Evolutionary conservation across 352 stramenopile species (phyloP).

Genomic region (Thraustochytrium striatum): DNA sequence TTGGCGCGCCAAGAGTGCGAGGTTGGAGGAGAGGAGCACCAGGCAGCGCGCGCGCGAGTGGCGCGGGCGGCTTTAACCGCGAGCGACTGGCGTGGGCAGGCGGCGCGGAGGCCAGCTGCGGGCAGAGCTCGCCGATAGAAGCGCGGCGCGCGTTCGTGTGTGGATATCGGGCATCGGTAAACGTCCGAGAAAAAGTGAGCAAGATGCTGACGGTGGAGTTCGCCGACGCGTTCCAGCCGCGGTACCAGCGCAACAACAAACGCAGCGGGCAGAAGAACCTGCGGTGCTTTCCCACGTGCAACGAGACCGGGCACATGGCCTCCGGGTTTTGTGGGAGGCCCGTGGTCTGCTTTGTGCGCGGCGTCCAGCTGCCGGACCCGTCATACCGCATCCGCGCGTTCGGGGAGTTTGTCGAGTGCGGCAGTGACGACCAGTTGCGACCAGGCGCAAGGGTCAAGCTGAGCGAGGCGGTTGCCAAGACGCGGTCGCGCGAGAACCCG

Average conservation of each 20-base stretch:
- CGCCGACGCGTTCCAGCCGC: slow-evolving; percentile 61
- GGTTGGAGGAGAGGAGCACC: too few species aligned
- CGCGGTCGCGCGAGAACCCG: background rate
- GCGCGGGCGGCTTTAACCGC: too few species aligned
- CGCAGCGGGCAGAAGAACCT: slow-evolving; percentile 42
- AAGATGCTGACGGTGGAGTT: too few species aligned
- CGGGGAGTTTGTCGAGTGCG: slow-evolving; percentile 26
- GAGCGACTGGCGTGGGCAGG: too few species aligned
- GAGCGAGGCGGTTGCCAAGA: background rate
- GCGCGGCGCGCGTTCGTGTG: too few species aligned
- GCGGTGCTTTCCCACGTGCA: slow-evolving; percentile 32
- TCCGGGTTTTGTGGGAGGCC: slow-evolving; percentile 23
- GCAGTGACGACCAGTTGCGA: slow-evolving; percentile 6
- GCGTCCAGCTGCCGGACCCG: background rate
- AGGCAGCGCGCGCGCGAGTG: too few species aligned
- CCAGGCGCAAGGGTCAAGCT: background rate
- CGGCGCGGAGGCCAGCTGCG: too few species aligned
- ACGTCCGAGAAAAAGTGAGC: too few species aligned
- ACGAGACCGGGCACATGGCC: slow-evolving; percentile 34
- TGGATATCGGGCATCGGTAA: too few species aligned
- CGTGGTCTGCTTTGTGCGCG: slow-evolving; percentile 43
- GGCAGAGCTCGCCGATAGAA: too few species aligned
- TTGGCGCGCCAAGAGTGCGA: too few species aligned
- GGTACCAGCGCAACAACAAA: slow-evolving; percentile 59
- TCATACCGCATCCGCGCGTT: background rate